Percentiles rank a stretch among this genome's conserved stretches.
Conservation (phyloP, 306 rosid species). For the Cyclanthera cordifolia region DNA sequence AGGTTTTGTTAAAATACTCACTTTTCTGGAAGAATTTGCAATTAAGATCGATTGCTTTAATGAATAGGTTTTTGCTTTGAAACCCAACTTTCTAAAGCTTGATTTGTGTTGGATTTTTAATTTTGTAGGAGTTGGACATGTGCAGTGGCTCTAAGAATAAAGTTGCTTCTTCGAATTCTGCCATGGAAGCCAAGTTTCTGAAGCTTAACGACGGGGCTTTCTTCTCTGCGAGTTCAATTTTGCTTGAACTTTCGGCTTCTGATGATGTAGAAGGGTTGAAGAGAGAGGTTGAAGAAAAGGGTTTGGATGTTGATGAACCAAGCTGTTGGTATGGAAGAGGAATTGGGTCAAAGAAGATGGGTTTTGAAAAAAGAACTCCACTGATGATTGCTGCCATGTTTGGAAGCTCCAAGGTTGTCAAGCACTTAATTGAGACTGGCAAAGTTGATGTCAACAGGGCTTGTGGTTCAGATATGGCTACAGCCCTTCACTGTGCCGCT, state of each 20-base stretch:
- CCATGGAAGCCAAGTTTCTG: constrained; percentile 54
- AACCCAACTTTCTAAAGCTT: not conserved
- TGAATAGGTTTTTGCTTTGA: not conserved
- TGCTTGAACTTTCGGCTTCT: constrained; percentile 76
- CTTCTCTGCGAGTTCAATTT: constrained; percentile 25
- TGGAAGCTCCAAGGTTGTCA: constrained; percentile 60
- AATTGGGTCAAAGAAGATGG: constrained; percentile 88
- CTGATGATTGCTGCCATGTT: constrained; percentile 88
- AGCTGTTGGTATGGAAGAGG: constrained; percentile 88
- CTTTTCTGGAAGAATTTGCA: not conserved
- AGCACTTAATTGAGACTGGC: constrained; percentile 43
- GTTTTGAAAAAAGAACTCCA: constrained; percentile 72
- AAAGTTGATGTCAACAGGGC: constrained; percentile 59
- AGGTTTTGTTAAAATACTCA: not conserved
- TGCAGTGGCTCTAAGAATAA: constrained; percentile 55
- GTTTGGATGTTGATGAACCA: constrained; percentile 44
- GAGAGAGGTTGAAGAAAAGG: constrained; percentile 56
- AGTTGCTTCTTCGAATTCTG: constrained; percentile 27
- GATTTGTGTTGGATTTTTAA: constrained; percentile 6
- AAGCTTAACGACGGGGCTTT: constrained; percentile 30
- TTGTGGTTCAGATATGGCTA: constrained; percentile 66
- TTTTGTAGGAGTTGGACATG: constrained; percentile 58
- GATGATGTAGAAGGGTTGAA: constrained; percentile 64
- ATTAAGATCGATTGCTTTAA: not conserved
- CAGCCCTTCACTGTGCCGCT: constrained; percentile 89